These are phyloP conservation scores for Baorangia bicolor DNA, from an alignment of 768 basidiomycete species.

Conservation along the genomic window DNA sequence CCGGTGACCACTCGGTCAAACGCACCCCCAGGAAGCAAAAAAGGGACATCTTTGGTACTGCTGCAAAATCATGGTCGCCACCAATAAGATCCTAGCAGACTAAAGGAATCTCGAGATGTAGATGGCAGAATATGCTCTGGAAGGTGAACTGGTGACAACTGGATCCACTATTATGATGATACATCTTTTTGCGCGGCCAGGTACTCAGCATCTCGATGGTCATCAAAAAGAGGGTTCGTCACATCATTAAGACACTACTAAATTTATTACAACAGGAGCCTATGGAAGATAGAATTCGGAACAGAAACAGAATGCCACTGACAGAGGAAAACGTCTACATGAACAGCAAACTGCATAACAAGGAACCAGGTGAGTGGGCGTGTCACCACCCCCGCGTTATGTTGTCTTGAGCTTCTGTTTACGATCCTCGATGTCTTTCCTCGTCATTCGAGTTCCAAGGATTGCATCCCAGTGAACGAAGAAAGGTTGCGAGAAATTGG, in stretches of 20 bases:
- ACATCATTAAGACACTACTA: slow-evolving; percentile 16
- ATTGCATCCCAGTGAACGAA: slow-evolving; percentile 92
- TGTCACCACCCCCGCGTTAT: background rate
- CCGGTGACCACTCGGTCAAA: no score
- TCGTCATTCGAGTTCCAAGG: slow-evolving; percentile 81
- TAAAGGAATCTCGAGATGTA: no score
- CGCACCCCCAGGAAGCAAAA: no score
- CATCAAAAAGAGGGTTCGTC: background rate
- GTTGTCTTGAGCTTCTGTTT: slow-evolving; percentile 35
- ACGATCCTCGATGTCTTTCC: slow-evolving; percentile 59
- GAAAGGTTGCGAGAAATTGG: slow-evolving; percentile 94
- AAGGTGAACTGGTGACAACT: no score
- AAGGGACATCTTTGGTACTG: no score
- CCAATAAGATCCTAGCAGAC: no score
- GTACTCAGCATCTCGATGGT: background rate
- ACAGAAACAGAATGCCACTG: background rate
- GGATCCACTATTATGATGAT: no score
- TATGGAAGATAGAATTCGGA: slow-evolving; percentile 1
- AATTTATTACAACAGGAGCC: slow-evolving; percentile 22
- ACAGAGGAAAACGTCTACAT: background rate
- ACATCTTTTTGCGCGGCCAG: background rate
- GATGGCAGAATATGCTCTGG: no score
- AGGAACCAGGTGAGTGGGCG: background rate
- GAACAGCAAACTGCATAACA: background rate
- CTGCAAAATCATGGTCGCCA: no score